Evolutionary conservation across 352 stramenopile species (phyloP).

Genomic region (Pythium rishiriense): DNA sequence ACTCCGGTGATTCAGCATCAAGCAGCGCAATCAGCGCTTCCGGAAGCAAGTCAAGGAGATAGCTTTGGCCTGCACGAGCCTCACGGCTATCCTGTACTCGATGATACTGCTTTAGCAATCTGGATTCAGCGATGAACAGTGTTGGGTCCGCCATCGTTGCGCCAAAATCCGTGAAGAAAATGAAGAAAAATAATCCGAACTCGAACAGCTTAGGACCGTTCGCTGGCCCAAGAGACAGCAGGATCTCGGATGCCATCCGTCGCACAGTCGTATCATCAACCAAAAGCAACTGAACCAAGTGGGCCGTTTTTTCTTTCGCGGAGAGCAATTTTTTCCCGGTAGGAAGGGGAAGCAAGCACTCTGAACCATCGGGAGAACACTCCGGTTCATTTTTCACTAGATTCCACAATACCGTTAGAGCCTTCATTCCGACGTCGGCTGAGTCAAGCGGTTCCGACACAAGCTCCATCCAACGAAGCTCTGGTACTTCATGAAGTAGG

Average conservation of each 20-base stretch:
- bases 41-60: conserved; percentile 66
- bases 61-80: conserved; percentile 53
- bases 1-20: conserved; percentile 57
- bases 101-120: conserved; percentile 65
- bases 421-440: conserved; percentile 38
- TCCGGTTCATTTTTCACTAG: conserved; percentile 60
- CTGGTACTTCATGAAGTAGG: conserved; percentile 57
- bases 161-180: conserved; percentile 41
- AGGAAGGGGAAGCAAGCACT: conserved; percentile 53
- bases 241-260: conserved; percentile 61
- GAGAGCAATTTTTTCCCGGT: conserved; percentile 61
- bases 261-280: conserved; percentile 53
- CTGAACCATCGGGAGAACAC: conserved; percentile 13
- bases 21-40: conserved; percentile 71
- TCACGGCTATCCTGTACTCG: conserved; percentile 57
- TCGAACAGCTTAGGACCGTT: conserved; percentile 54
- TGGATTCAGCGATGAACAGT: conserved; percentile 58
- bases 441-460: conserved; percentile 62
- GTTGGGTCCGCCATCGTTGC: conserved; percentile 29
- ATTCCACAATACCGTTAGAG: conserved; percentile 62
- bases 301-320: conserved; percentile 41
- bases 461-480: conserved; percentile 83
- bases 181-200: conserved; percentile 75
- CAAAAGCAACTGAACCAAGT: conserved; percentile 68
- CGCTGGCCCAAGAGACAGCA: conserved; percentile 49